Evolutionary conservation across 2,329 filamentous ascomycete species (phyloP), one percentile per base, ranked within the genome.

Genomic region (Macrophomina phaseolina): DNA sequence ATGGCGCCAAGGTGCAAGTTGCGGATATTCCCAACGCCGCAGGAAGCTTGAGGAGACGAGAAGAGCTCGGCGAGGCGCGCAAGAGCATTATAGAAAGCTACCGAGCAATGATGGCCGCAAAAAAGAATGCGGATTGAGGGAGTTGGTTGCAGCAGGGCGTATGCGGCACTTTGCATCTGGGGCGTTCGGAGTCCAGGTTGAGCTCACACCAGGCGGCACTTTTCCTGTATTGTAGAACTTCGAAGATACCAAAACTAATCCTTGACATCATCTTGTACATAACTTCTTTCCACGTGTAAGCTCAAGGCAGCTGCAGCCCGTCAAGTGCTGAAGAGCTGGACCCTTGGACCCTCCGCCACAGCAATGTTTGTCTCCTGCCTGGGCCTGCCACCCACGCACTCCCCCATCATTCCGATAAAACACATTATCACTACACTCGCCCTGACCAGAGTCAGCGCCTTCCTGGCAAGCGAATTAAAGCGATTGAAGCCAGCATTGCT

Each of bases 11-110:
- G 70, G 89, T 91, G 0, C 84, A 90, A 68, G 89, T 91, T 30
- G 87, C 83, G 1, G 87, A 91, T 75, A 86, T 93, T 51, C 91
- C 91, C 8, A 88, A 87, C 71, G 81, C 84, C 3, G 89, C 87
- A 45, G 91, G 90, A 14, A 92, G 90, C 82, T 80, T 94, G 79
- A 86, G 89, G 74, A 84, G 87, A 76, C 84, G 90, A 77, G 91
- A 93, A 74, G 90, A 93, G 79, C 75, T 94, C 67, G 88, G 89
- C n/a, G 85, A 82, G 60, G 87, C 90, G 71, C 84, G 91, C 70
- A 84, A 84, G 75, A 87, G 86, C 65, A 88, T 94, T n/a, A 88
- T 94, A 66, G 89, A 91, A 70, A 84, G 87, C 51, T 94, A 94
- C 76, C 82, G 91, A 68, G 56, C 48, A 2, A 67, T 67, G 65